Percentiles rank a stretch among this genome's conserved stretches.
Conservation (phyloP, 306 rosid genomes). For the Vigna angularis region DNA sequence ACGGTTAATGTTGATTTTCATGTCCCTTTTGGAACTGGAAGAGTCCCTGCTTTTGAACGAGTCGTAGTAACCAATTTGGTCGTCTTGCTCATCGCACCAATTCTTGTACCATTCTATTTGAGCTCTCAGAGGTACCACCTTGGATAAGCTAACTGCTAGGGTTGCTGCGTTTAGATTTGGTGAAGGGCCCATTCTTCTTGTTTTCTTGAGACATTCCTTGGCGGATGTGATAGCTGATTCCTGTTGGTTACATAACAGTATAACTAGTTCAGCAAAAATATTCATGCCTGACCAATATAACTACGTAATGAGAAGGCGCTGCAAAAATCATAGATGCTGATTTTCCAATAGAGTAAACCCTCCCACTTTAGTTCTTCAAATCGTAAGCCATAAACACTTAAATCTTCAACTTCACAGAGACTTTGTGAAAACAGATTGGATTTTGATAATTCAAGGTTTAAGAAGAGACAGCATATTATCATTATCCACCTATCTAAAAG, state of each 20-base stretch:
- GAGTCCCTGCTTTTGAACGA: constrained; percentile 66
- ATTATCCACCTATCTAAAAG: not conserved
- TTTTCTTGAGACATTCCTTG: constrained; percentile 69
- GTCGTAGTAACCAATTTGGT: constrained; percentile 80
- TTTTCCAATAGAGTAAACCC: not conserved
- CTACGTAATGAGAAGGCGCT: not conserved
- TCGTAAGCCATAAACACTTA: not conserved
- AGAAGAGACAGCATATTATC: not conserved
- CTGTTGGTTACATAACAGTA: constrained; percentile 50
- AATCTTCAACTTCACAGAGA: not conserved
- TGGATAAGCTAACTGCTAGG: constrained; percentile 67
- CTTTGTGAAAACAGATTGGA: not conserved
- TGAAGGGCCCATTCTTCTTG: constrained; percentile 69
- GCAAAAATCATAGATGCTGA: not conserved
- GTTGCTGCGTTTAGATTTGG: constrained; percentile 66
- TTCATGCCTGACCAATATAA: not conserved
- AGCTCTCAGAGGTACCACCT: constrained; percentile 70
- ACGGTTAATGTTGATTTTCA: constrained; percentile 66
- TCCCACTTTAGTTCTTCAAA: not conserved
- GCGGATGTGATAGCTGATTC: constrained; percentile 51
- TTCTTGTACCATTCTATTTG: constrained; percentile 84
- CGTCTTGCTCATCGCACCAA: constrained; percentile 60
- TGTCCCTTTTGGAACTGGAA: constrained; percentile 54
- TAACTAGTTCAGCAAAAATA: constrained; percentile 34
- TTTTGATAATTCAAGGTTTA: not conserved